A percentile compares a stretch with the other conserved stretches of the same genome.
phyloP scores from a whole-genome alignment of 1,284 basidiomycete species.

The Moesziomyces globuligerus region DNA sequence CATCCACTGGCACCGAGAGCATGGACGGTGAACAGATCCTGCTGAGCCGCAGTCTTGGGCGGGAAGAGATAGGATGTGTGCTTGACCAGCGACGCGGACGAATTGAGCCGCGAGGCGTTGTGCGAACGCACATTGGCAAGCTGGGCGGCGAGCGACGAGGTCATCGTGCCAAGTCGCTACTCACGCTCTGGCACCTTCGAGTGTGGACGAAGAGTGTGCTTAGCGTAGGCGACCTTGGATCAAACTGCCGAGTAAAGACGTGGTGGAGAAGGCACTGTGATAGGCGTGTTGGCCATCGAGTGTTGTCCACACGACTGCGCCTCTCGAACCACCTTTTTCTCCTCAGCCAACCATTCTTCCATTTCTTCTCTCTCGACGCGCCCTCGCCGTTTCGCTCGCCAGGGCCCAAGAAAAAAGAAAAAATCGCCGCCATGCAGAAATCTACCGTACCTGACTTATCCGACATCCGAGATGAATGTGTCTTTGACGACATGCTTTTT shows the following conservation, averaged over 20 bases:
- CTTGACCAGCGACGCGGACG: constrained; percentile 73
- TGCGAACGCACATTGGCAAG: constrained; percentile 82
- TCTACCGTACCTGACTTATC: background rate
- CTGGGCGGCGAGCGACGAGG: constrained; percentile 83
- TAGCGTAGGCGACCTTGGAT: constrained; percentile 1
- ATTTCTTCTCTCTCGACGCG: constrained; percentile 2
- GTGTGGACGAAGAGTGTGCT: background rate
- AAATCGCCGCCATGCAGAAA: constrained; percentile 5
- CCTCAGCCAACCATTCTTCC: background rate
- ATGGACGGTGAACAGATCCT: constrained; percentile 80
- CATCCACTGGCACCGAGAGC: constrained; percentile 84
- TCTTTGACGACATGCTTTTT: no score
- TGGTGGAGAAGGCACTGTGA: background rate
- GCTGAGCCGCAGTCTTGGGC: constrained; percentile 58
- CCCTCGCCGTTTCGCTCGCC: background rate
- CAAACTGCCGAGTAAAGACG: background rate
- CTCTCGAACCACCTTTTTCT: background rate
- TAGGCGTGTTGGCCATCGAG: no score
- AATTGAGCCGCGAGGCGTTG: constrained; percentile 79
- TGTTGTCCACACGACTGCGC: background rate
- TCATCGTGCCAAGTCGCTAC: constrained; percentile 69
- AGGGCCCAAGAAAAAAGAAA: constrained; percentile 1
- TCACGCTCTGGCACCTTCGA: background rate
- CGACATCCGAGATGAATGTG: constrained; percentile 13
- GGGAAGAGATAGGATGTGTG: constrained; percentile 82